Conservation (phyloP, 768 basidiomycete species). For the Boletus barrowsii region DNA sequence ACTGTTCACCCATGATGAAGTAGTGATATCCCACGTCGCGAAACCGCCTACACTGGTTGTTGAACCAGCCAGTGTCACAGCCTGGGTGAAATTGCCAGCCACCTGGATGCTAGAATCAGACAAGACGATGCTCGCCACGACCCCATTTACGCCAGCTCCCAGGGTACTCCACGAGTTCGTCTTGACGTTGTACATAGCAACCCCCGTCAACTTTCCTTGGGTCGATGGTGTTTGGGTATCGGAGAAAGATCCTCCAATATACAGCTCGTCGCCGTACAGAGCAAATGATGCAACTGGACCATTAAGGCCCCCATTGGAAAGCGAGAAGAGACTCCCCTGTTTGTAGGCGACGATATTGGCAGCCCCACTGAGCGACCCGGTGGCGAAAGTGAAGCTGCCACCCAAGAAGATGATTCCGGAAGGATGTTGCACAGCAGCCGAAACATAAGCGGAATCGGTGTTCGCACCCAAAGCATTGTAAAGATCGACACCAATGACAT, state of each 20-base stretch:
- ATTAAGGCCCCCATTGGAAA: slow-evolving; percentile 72
- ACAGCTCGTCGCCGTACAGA: slow-evolving; percentile 63
- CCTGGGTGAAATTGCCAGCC: slow-evolving; percentile 70
- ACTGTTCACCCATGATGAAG: slow-evolving; percentile 64
- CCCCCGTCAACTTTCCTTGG: slow-evolving; percentile 48
- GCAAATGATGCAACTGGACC: slow-evolving; percentile 70
- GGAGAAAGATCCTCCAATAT: slow-evolving; percentile 85
- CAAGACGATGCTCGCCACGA: slow-evolving; percentile 59
- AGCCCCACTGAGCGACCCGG: slow-evolving; percentile 51
- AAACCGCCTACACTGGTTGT: slow-evolving; percentile 54
- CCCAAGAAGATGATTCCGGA: slow-evolving; percentile 70
- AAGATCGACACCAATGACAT: slow-evolving; percentile 59
- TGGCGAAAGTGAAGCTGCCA: slow-evolving; percentile 67
- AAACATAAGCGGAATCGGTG: slow-evolving; percentile 39
- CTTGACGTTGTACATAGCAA: slow-evolving; percentile 71
- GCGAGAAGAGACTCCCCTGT: slow-evolving; percentile 47
- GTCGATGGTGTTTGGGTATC: slow-evolving; percentile 58
- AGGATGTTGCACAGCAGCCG: slow-evolving; percentile 60
- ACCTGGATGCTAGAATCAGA: slow-evolving; percentile 54
- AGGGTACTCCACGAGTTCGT: slow-evolving; percentile 66
- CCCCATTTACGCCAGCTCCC: slow-evolving; percentile 72
- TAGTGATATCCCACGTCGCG: slow-evolving; percentile 67
- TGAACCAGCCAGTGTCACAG: slow-evolving; percentile 36
- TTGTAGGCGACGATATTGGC: slow-evolving; percentile 75
- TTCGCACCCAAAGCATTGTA: slow-evolving; percentile 54